Evolutionary conservation across 306 rosid genomes (phyloP), one percentile per base, ranked within the genome.

Genomic region (apple (Malus domestica)): DNA sequence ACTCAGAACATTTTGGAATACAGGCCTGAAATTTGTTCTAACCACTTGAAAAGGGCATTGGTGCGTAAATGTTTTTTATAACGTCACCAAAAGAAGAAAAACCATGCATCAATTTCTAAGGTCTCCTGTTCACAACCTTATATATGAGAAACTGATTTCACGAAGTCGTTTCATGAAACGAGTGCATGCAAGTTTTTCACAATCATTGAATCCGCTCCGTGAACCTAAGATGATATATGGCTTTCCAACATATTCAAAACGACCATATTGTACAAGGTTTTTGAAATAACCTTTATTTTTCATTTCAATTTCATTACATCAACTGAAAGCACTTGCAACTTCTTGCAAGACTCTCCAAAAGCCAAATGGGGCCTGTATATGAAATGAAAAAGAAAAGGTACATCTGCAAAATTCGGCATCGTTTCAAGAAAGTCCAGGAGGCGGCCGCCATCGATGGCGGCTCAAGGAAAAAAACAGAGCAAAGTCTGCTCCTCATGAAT

Each of bases 291-390:
- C 32, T 62, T 30, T 66, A 35, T 38, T 16, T 74, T 45, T 30
- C 60, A 61, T 62, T 74, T 52, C 69, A 45, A 45, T 20, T 62
- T 40, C 84, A 70, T 65, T 52, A 64, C 73, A 68, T 80, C 14
- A 44, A 75, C 63, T 64, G 46, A 32, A 76, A 10, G 73, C 60
- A 44, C 76, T 51, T 82, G 55, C 84, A 75, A 70, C 81, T 76
- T 70, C 63, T 76, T 58, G 65, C 1, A 75, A 79, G 75, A 67
- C 78, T 49, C 51, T 16, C 25, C 14, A 35, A 66, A 42, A 35
- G 80, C 84, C 81, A 68, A 77, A 52, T 79, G 79, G 63, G 67
- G 79, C 87, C 61, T 25, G 0, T 73, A 40, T 32, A 64, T 71
- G 78, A 74, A 75, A 80, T 59, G 33, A 58, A 61, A 65, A 60